Evolutionary conservation across 2,329 filamentous ascomycete genomes (phyloP).

Genomic region (Alternaria consortialis): DNA sequence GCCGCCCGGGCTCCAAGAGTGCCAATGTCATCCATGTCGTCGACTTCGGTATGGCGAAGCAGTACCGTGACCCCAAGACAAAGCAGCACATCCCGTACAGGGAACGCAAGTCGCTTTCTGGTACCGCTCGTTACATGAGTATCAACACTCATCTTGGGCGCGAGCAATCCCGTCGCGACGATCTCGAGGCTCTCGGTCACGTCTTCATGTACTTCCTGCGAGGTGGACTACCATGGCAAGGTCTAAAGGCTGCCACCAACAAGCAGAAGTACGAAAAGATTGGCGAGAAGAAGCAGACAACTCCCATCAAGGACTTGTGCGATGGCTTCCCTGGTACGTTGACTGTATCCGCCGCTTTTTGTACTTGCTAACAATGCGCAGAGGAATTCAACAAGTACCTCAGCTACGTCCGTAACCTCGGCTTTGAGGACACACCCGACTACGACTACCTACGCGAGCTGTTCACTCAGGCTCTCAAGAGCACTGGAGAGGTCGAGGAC

Average conservation of each 20-base stretch:
- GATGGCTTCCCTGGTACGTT: conserved; percentile 83
- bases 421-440: conserved; percentile 97
- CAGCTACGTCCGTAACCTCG: conserved; percentile 95
- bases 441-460: conserved; percentile 97
- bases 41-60: conserved; percentile 99
- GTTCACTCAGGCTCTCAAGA: conserved; percentile 95
- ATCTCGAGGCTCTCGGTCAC: conserved; percentile 83
- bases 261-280: conserved; percentile 99
- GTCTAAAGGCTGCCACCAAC: conserved; percentile 73
- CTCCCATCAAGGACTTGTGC: conserved; percentile 94
- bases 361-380: conserved; percentile 49
- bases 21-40: conserved; percentile 98
- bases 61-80: conserved; percentile 97
- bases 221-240: conserved; percentile 73
- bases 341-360: not conserved
- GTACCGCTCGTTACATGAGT: conserved; percentile 98
- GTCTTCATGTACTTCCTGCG: conserved; percentile 76
- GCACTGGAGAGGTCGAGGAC: conserved; percentile 92
- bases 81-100: conserved; percentile 99
- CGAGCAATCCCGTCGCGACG: conserved; percentile 94
- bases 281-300: conserved; percentile 99
- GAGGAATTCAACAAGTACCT: conserved; percentile 98
- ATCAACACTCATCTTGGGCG: conserved; percentile 98
- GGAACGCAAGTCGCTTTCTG: conserved; percentile 94
- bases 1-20: conserved; percentile 88